phyloP scores from a whole-genome alignment of 2,329 filamentous ascomycete genomes.

The Aaosphaeria pasadenensis region DNA sequence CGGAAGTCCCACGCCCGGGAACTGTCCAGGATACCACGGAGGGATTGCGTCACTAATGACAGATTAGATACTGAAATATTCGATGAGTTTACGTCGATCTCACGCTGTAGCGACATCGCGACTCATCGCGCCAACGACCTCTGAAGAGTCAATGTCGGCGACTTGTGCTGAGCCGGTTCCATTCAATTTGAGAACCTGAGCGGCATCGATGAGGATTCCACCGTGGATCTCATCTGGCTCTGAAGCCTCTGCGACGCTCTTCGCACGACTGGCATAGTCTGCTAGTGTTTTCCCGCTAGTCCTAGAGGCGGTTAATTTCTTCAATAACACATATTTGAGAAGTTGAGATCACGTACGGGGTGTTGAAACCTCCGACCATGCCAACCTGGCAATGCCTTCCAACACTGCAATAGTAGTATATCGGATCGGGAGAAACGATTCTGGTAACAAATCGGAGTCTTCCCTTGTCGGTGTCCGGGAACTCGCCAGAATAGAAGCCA shows the following conservation, averaged over 20 bases:
- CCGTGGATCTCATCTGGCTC: background rate
- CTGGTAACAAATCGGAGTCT: conserved; percentile 22
- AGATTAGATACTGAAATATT: no score
- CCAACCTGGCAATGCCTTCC: conserved; percentile 19
- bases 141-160: no score
- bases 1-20: no score
- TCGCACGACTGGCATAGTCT: background rate
- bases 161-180: no score
- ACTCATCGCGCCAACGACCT: no score
- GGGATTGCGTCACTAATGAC: no score
- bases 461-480: conserved; percentile 13
- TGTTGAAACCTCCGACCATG: conserved; percentile 19
- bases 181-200: background rate
- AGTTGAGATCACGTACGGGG: background rate
- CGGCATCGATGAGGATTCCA: background rate
- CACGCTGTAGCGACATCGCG: no score
- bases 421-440: conserved; percentile 15
- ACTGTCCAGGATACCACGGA: no score
- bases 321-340: background rate
- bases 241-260: background rate
- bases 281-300: background rate
- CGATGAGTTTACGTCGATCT: no score
- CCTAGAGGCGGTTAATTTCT: background rate
- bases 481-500: conserved; percentile 20
- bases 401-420: conserved; percentile 22